These are phyloP conservation scores for Mortierella sp. DNA, from an alignment of 371 early-diverging fungal species.

Conservation along the genomic window DNA sequence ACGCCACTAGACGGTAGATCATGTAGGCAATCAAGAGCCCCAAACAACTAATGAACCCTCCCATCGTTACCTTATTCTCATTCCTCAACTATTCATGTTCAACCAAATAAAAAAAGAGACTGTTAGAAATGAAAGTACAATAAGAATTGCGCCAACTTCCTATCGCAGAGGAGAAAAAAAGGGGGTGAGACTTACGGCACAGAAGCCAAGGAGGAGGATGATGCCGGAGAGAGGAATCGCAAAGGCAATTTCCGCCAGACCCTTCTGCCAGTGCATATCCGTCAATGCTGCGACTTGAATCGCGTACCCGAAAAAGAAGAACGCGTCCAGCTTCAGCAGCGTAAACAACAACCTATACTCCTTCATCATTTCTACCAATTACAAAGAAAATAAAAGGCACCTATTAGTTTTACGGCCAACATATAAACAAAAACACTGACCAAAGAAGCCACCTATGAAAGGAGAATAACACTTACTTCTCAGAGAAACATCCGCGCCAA, in stretches of 20 bases:
- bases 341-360: constrained; percentile 51
- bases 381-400: background rate
- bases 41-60: constrained; percentile 45
- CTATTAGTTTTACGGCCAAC: background rate
- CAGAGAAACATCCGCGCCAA: constrained; percentile 49
- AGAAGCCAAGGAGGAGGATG: constrained; percentile 43
- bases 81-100: constrained; percentile 18
- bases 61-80: constrained; percentile 52
- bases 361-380: constrained; percentile 49
- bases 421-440: background rate
- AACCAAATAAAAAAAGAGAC: background rate
- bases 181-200: constrained; percentile 13
- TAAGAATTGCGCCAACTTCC: too few relatives aligned
- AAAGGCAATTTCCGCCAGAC: constrained; percentile 39
- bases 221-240: constrained; percentile 40
- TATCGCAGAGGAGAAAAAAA: background rate
- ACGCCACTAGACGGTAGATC: constrained; percentile 25
- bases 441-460: background rate
- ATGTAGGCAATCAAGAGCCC: constrained; percentile 41
- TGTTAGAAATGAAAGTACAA: background rate
- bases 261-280: constrained; percentile 45
- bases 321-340: constrained; percentile 46
- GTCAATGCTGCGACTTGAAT: constrained; percentile 42
- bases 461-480: constrained; percentile 26
- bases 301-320: constrained; percentile 54